Percentiles rank a stretch among this genome's conserved stretches.
Conservation (phyloP, 192 early-diverging fungal genomes). For the Coemansia sp. region DNA sequence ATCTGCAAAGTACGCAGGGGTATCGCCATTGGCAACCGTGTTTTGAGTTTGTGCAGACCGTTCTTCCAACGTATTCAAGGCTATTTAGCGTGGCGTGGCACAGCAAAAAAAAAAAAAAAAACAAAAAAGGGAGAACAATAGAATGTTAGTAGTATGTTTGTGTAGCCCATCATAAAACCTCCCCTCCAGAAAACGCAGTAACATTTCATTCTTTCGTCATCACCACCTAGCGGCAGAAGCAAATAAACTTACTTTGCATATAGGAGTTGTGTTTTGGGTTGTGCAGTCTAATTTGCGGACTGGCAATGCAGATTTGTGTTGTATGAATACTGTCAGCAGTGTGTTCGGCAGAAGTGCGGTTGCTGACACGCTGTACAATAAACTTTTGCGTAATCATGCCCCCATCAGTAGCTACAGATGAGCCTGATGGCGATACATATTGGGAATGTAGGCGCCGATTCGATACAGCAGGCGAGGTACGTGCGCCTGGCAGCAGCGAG, state of each 20-base stretch:
- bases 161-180: too few species aligned
- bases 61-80: slow-evolving; percentile 16
- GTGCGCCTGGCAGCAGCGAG: slow-evolving; percentile 39
- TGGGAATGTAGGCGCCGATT: slow-evolving; percentile 16
- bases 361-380: slow-evolving; percentile 35
- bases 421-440: slow-evolving; percentile 16
- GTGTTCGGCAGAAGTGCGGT: slow-evolving; percentile 7
- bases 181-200: too few species aligned
- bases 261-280: slow-evolving; percentile 18
- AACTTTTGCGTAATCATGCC: slow-evolving; percentile 36
- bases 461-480: slow-evolving; percentile 17
- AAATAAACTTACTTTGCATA: slow-evolving; percentile 33
- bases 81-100: slow-evolving; percentile 9
- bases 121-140: background rate
- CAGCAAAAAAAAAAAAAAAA: slow-evolving; percentile 3
- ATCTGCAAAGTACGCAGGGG: slow-evolving; percentile 38
- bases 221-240: background rate
- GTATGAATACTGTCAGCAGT: slow-evolving; percentile 13
- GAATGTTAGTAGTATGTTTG: background rate
- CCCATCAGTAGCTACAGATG: slow-evolving; percentile 7
- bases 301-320: slow-evolving; percentile 40
- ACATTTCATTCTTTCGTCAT: background rate
- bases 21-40: slow-evolving; percentile 15
- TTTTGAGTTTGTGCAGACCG: slow-evolving; percentile 10
- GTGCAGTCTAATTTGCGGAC: slow-evolving; percentile 32